Base-by-base conservation (phyloP, 2,329 filamentous ascomycete genomes). In the Fusarium anthophilum region DNA sequence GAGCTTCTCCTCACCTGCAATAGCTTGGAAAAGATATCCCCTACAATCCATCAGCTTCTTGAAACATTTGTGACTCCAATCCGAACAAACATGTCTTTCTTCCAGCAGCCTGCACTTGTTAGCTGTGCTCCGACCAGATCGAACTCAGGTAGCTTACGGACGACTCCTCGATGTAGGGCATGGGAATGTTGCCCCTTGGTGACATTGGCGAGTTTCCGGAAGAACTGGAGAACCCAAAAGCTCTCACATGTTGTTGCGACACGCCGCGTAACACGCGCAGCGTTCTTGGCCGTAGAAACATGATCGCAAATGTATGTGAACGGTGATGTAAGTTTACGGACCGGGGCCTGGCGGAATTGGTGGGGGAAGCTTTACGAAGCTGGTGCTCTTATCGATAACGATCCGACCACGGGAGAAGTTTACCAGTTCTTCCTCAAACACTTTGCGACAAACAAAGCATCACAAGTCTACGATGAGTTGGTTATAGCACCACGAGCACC, bases 11-110 rank as follows among this genome's bases (percentile, higher is more conserved):
- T 61, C 84, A 93, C 92, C 85, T 94, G 93, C 24, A 95, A 84
- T 11, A 95, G 86, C 79, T 94, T 92, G 26, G 93, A 95, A 83
- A 95, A 95, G 75, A 95, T 94, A 80, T 95, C 93, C 84, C 93
- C 93, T 93, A 80, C 70, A 63, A 30, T 48, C n/a, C 26, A 61
- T 76, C 73, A 72, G 78, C 67, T 51, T 69, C 3, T 54, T 62
- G 32, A 66, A 58, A 24, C n/a, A 20, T 17, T 26, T 18, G 20
- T 15, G 4, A 10, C 10, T 14, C 11, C 17, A 12, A 20, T 13
- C 20, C 15, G 11, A 50, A 75, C 90, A 76, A 86, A 94, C 92
- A 94, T 82, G 92, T 94, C 81, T 92, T 91, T 88, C 92, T 93
- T 71, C 93, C 93, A 74, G 91, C 91, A 78, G 91, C 88, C 93